Conservation (phyloP, 768 basidiomycete species). For the Lactarius pseudohatsudake region DNA sequence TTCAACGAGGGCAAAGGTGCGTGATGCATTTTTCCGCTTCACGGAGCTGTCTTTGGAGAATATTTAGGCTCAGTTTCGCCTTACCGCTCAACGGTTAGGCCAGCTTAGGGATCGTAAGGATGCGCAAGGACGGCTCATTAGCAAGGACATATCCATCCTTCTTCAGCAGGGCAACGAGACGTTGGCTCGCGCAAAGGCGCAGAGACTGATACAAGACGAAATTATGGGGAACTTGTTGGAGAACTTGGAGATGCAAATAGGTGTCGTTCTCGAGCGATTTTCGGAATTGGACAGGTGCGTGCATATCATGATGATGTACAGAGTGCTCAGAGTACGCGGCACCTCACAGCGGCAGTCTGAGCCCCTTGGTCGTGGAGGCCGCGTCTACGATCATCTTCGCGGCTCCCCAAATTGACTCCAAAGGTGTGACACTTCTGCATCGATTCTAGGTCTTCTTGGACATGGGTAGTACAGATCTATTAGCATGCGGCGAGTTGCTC, state of each 20-base stretch:
- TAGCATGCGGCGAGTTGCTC: conserved; percentile 52
- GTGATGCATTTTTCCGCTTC: conserved; percentile 5
- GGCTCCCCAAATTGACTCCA: conserved; percentile 53
- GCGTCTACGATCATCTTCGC: conserved; percentile 67
- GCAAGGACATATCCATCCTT: conserved; percentile 66
- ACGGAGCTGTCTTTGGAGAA: conserved; percentile 5
- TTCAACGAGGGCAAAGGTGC: conserved; percentile 36
- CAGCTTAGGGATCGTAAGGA: conserved; percentile 72
- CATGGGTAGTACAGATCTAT: conserved; percentile 49
- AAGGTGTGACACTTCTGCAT: conserved; percentile 44
- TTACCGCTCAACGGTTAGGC: conserved; percentile 62
- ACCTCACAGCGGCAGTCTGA: conserved; percentile 41
- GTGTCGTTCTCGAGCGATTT: conserved; percentile 58
- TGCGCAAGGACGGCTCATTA: conserved; percentile 57
- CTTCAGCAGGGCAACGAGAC: conserved; percentile 60
- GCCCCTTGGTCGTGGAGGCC: conserved; percentile 60
- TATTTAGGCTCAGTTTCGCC: conserved; percentile 58
- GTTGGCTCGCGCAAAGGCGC: conserved; percentile 71
- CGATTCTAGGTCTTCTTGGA: not conserved
- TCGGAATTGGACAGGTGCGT: conserved; percentile 56
- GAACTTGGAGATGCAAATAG: conserved; percentile 63
- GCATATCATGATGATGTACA: not conserved
- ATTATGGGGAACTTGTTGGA: conserved; percentile 60
- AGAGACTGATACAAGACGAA: conserved; percentile 64
- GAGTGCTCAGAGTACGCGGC: not conserved